Conservation (phyloP, 2,329 filamentous ascomycete genomes). For the Phyllosticta citriasiana region DNA sequence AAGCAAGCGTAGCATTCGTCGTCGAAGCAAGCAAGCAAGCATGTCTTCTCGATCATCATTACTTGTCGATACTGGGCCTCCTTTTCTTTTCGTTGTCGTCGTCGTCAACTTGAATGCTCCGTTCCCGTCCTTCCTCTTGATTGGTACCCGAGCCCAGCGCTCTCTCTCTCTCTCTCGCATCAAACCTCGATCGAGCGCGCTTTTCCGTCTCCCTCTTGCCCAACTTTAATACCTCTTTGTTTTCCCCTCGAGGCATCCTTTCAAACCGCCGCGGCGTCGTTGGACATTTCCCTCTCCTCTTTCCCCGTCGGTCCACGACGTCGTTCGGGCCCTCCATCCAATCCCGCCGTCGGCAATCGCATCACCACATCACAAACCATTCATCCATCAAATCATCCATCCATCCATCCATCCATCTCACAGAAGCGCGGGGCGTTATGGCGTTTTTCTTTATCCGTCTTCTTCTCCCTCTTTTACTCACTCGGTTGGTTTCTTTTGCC, state of each 20-base stretch:
- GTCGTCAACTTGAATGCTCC: neutral
- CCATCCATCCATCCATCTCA: neutral
- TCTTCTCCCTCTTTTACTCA: neutral
- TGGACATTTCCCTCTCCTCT: too few species aligned
- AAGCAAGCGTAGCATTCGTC: neutral
- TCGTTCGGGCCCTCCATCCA: neutral
- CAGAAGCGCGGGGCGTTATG: neutral
- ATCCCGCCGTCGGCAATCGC: neutral
- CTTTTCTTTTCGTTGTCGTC: neutral
- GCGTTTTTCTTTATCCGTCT: neutral
- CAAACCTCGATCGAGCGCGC: too few species aligned
- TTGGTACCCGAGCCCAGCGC: too few species aligned
- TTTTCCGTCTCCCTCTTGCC: too few species aligned
- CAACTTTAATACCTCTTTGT: too few species aligned
- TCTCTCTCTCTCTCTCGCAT: too few species aligned
- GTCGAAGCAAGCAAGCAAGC: neutral
- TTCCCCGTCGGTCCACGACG: neutral
- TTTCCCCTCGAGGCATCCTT: too few species aligned
- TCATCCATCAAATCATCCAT: neutral
- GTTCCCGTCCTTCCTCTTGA: neutral
- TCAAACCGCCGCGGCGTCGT: too few species aligned
- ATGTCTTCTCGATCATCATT: neutral
- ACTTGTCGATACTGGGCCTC: neutral
- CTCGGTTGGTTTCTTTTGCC: too few species aligned
- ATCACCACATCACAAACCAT: neutral